phyloP scores from a whole-genome alignment of 2,329 filamentous ascomycete genomes.

The Monosporascus ibericus region DNA sequence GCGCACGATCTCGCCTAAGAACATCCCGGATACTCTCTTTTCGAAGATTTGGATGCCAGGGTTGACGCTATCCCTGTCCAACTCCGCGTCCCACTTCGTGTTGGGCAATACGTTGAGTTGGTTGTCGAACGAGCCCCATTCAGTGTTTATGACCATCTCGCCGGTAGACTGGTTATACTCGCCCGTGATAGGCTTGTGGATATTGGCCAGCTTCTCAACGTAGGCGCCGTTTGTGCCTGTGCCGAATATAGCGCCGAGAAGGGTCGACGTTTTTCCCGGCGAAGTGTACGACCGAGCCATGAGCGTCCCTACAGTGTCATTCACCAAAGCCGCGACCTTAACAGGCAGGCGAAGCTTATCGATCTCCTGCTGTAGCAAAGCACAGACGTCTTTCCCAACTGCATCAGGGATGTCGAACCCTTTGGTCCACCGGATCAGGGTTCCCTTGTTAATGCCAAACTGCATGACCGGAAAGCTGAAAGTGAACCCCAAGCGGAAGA shows the following conservation, averaged over 20 bases:
- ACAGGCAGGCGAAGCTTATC: slow-evolving; percentile 82
- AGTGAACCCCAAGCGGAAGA: slow-evolving; percentile 95
- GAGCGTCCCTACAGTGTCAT: slow-evolving; percentile 94
- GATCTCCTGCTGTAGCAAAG: slow-evolving; percentile 81
- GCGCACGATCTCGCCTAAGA: slow-evolving; percentile 88
- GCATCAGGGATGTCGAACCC: slow-evolving; percentile 96
- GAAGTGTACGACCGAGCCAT: slow-evolving; percentile 97
- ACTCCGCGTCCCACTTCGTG: slow-evolving; percentile 71
- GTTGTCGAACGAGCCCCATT: slow-evolving; percentile 99
- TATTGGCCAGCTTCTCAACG: slow-evolving; percentile 80
- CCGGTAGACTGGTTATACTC: slow-evolving; percentile 75
- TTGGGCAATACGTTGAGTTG: slow-evolving; percentile 79
- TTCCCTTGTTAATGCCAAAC: slow-evolving; percentile 89
- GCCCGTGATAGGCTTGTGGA: slow-evolving; percentile 69
- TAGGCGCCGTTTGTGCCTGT: slow-evolving; percentile 98
- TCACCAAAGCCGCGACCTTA: slow-evolving; percentile 90
- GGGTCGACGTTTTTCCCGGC: slow-evolving; percentile 75
- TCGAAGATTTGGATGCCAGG: slow-evolving; percentile 98
- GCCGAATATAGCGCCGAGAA: slow-evolving; percentile 95
- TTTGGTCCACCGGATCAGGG: slow-evolving; percentile 95
- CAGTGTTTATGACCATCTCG: slow-evolving; percentile 95
- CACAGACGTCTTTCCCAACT: slow-evolving; percentile 90
- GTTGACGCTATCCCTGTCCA: slow-evolving; percentile 79
- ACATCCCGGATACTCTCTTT: slow-evolving; percentile 98
- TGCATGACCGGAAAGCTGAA: slow-evolving; percentile 97